Percentiles rank a stretch among this genome's conserved stretches.
Evolutionary conservation across 148 eudicot species (phyloP).

Genomic region (Arbutus unedo): DNA sequence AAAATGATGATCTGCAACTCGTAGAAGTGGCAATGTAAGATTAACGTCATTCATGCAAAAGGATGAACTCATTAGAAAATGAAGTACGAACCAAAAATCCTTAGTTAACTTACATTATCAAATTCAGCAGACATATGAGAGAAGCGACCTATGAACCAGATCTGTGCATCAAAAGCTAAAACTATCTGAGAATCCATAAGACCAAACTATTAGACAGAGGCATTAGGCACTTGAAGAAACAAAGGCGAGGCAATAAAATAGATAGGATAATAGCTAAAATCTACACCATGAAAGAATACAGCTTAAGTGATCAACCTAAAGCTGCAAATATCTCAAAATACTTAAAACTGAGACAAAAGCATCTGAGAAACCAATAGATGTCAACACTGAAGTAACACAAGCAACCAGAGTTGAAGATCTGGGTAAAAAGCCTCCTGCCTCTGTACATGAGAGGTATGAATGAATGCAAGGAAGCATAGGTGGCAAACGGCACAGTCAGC

Average conservation of each 20-base stretch:
- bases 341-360: neutral
- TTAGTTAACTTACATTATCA: constrained; percentile 57
- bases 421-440: constrained; percentile 1
- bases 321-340: neutral
- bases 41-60: neutral
- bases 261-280: neutral
- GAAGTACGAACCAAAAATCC: neutral
- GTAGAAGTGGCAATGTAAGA: neutral
- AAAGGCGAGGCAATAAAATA: neutral
- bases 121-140: constrained; percentile 72
- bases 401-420: constrained; percentile 8
- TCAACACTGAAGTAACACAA: neutral
- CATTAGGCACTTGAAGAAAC: neutral
- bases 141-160: constrained; percentile 81
- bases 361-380: neutral
- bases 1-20: neutral
- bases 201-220: neutral
- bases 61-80: neutral
- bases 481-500: neutral
- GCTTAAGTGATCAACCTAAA: neutral
- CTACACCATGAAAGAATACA: neutral
- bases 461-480: neutral
- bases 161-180: constrained; percentile 42
- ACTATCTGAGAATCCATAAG: neutral
- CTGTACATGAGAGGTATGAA: neutral